Evolutionary conservation across 2,329 filamentous ascomycete genomes (phyloP).

Genomic region (Ambrosiella xylebori): DNA sequence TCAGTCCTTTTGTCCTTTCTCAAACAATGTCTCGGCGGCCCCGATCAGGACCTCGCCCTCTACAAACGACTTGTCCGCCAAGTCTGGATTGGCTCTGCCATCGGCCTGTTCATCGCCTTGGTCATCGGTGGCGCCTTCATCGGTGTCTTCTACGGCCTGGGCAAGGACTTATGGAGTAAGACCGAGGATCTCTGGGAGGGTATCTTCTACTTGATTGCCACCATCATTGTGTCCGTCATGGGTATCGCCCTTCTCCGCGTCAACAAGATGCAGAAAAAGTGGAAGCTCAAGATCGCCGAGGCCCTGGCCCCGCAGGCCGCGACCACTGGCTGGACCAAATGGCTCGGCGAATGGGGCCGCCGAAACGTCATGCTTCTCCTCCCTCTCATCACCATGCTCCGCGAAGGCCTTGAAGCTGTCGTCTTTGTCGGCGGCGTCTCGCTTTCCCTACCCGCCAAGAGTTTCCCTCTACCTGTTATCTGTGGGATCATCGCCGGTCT

Average conservation of each 20-base stretch:
- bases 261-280: constrained; percentile 61
- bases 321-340: constrained; percentile 13
- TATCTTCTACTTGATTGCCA: constrained; percentile 48
- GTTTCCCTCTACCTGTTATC: constrained; percentile 55
- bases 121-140: constrained; percentile 51
- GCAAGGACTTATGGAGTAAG: constrained; percentile 40
- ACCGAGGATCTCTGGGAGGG: constrained; percentile 60
- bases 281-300: constrained; percentile 54
- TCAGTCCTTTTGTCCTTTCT: constrained; percentile 75
- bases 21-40: constrained; percentile 57
- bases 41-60: constrained; percentile 39
- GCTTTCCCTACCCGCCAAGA: constrained; percentile 46
- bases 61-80: constrained; percentile 54
- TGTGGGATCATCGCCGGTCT: constrained; percentile 46
- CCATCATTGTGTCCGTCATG: constrained; percentile 55
- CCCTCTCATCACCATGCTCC: constrained; percentile 60
- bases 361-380: constrained; percentile 65
- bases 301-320: constrained; percentile 27
- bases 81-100: constrained; percentile 50
- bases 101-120: constrained; percentile 48
- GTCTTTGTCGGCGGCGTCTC: constrained; percentile 66
- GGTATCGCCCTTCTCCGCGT: constrained; percentile 58
- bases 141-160: constrained; percentile 54
- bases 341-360: constrained; percentile 36
- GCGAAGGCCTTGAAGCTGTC: constrained; percentile 62